Conservation (phyloP, 2,329 filamentous ascomycete genomes). For the Xylaria multiplex region DNA sequence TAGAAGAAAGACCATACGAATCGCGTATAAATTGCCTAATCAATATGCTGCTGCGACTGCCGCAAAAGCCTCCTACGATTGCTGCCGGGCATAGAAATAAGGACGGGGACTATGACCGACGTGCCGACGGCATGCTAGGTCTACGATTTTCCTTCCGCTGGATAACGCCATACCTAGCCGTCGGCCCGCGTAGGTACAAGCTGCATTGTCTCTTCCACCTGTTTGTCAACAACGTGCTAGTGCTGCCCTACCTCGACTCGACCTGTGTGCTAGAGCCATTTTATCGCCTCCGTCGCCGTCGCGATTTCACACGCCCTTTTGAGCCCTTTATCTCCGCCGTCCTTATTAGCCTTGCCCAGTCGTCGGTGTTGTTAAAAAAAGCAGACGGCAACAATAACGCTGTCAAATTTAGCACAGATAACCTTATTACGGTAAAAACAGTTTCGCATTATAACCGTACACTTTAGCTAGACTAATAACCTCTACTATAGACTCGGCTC, state of each 20-base stretch:
- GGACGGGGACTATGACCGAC: not conserved
- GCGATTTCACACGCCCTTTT: slow-evolving; percentile 7
- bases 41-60: not conserved
- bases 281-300: slow-evolving; percentile 1
- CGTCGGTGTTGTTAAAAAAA: not conserved
- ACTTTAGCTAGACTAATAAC: too few species aligned
- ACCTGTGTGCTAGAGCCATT: slow-evolving; percentile 3
- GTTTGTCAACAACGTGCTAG: not conserved
- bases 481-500: too few species aligned
- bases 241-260: slow-evolving; percentile 13
- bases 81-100: too few species aligned
- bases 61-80: not conserved
- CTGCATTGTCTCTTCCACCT: slow-evolving; percentile 10
- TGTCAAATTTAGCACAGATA: not conserved
- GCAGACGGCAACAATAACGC: not conserved
- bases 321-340: slow-evolving; percentile 21
- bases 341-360: slow-evolving; percentile 5
- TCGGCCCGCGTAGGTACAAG: slow-evolving; percentile 17
- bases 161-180: slow-evolving; percentile 10
- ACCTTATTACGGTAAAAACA: slow-evolving; percentile 5
- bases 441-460: too few species aligned
- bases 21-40: not conserved
- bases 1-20: not conserved
- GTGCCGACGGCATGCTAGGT: not conserved
- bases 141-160: slow-evolving; percentile 6